Conservation (phyloP, 805 yeast species). For the Teunomyces kruisii region DNA sequence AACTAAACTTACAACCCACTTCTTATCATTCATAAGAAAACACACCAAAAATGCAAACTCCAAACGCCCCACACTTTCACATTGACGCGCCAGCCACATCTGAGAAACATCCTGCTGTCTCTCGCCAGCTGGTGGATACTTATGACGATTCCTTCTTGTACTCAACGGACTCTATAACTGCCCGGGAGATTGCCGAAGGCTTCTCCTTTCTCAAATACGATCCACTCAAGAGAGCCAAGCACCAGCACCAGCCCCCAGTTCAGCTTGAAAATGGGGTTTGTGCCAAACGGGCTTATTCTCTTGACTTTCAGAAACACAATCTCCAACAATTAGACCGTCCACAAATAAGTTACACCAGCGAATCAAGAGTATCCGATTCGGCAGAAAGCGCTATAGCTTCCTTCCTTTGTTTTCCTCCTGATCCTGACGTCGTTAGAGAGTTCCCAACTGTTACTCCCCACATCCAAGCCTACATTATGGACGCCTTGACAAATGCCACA, state of each 20-base stretch:
- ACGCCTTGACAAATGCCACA: no score
- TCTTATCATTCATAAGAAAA: background rate
- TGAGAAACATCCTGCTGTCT: background rate
- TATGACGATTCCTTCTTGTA: background rate
- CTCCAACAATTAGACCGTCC: background rate
- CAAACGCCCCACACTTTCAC: background rate
- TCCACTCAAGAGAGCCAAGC: background rate
- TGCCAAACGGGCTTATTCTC: background rate
- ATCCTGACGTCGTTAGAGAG: background rate
- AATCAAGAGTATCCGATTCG: background rate
- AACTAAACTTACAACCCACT: background rate
- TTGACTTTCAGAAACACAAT: background rate
- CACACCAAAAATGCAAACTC: background rate
- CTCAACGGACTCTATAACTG: background rate
- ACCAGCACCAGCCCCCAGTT: background rate
- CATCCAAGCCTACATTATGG: no score
- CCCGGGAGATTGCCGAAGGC: background rate
- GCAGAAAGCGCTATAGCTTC: background rate
- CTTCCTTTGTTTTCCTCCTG: background rate
- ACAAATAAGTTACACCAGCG: background rate
- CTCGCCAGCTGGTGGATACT: background rate
- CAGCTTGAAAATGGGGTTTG: background rate
- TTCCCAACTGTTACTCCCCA: background rate
- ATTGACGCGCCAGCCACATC: background rate
- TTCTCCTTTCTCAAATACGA: background rate